Percentiles rank a stretch among this genome's conserved stretches.
These are phyloP conservation scores for Lepiota venenata DNA, from an alignment of 768 basidiomycete genomes.

Conservation along the genomic window DNA sequence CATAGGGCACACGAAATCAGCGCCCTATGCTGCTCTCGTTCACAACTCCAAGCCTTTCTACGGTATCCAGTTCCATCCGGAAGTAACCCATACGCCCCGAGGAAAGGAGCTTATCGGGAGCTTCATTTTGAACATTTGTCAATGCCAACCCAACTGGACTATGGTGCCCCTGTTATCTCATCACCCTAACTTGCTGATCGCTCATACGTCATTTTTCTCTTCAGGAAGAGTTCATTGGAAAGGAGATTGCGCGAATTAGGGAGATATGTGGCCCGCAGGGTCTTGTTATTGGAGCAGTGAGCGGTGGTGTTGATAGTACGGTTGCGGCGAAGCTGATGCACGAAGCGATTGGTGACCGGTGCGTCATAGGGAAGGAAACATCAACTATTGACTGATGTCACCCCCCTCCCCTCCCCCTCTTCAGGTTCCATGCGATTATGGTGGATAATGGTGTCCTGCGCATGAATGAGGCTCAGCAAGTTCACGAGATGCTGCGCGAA, in stretches of 20 bases:
- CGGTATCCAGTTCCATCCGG: conserved; percentile 98
- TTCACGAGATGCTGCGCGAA: conserved; percentile 88
- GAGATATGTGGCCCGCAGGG: conserved; percentile 93
- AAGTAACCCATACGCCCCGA: conserved; percentile 90
- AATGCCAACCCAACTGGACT: conserved; percentile 82
- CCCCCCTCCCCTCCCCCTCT: neutral
- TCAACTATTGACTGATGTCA: neutral
- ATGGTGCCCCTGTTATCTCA: conserved; percentile 56
- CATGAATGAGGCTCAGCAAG: conserved; percentile 85
- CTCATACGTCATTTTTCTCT: conserved; percentile 1
- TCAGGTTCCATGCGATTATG: conserved; percentile 99
- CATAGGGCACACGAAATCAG: conserved; percentile 82
- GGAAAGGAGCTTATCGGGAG: conserved; percentile 87
- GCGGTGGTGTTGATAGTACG: conserved; percentile 96
- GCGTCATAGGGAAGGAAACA: conserved; percentile 15
- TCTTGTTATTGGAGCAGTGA: conserved; percentile 96
- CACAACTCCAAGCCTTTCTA: conserved; percentile 88
- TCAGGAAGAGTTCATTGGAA: conserved; percentile 96
- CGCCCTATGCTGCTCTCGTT: conserved; percentile 91
- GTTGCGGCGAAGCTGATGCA: conserved; percentile 99
- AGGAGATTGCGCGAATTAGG: conserved; percentile 91
- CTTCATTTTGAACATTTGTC: conserved; percentile 84
- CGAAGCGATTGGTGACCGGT: conserved; percentile 98
- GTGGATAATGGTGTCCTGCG: conserved; percentile 98
- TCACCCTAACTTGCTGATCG: conserved; percentile 10